These are phyloP conservation scores for Suillus ampliporus DNA, from an alignment of 768 basidiomycete genomes.

Conservation along the genomic window DNA sequence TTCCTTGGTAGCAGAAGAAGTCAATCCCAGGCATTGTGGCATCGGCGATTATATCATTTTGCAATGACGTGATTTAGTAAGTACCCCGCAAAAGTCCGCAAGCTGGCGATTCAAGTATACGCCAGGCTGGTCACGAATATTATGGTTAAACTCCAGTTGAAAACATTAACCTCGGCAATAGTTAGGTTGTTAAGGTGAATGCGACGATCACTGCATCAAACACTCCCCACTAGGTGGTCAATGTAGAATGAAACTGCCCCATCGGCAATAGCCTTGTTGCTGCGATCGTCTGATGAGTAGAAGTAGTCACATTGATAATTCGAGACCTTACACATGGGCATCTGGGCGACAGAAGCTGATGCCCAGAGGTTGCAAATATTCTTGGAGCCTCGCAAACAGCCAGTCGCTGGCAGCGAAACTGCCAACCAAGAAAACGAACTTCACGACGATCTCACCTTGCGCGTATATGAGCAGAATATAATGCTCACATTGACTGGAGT, in stretches of 20 bases:
- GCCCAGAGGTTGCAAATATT: conserved; percentile 36
- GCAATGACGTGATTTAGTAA: too few relatives aligned
- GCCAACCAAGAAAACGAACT: conserved; percentile 49
- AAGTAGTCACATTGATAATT: too few relatives aligned
- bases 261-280: conserved; percentile 56
- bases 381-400: conserved; percentile 44
- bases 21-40: too few relatives aligned
- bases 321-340: conserved; percentile 45
- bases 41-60: too few relatives aligned
- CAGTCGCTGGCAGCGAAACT: conserved; percentile 52
- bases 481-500: conserved; percentile 32
- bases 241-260: conserved; percentile 47
- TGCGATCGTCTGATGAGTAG: conserved; percentile 18
- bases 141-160: too few relatives aligned
- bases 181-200: too few relatives aligned
- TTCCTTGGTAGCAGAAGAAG: too few relatives aligned
- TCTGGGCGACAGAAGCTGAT: conserved; percentile 49
- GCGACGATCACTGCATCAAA: too few relatives aligned
- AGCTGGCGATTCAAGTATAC: too few relatives aligned
- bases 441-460: background rate
- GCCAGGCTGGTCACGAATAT: too few relatives aligned
- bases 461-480: background rate
- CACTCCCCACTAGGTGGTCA: conserved; percentile 55
- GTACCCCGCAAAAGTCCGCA: too few relatives aligned
- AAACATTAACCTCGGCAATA: too few relatives aligned